Percentiles rank a stretch among this genome's conserved stretches.
phyloP scores from a whole-genome alignment of 495 filamentous ascomycete species.

The Neurospora terricola region DNA sequence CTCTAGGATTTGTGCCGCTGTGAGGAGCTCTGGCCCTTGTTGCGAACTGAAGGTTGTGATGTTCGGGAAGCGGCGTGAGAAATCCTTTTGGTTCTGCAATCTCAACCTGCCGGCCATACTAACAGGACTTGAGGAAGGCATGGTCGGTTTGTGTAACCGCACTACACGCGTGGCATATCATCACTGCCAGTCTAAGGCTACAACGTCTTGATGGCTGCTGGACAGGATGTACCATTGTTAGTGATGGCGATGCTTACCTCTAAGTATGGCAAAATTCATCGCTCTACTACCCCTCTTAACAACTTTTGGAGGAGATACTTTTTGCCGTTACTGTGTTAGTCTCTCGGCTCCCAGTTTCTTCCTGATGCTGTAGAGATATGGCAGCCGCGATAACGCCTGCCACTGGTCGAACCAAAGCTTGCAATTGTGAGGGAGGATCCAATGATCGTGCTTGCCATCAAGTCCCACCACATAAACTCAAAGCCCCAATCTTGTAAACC shows the following conservation, averaged over 20 bases:
- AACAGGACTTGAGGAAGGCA: background rate
- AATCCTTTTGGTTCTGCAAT: background rate
- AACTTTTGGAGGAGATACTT: no score
- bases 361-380: no score
- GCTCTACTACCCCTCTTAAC: no score
- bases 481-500: background rate
- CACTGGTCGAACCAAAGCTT: background rate
- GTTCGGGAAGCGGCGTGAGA: background rate
- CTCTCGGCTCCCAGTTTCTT: no score
- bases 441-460: background rate
- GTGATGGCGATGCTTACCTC: background rate
- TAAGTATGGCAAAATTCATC: no score
- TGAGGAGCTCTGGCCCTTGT: background rate
- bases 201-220: no score
- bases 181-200: background rate
- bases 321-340: no score
- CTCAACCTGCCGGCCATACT: background rate
- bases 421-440: background rate
- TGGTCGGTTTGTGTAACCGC: background rate
- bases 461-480: background rate
- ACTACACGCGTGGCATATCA: background rate
- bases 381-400: background rate
- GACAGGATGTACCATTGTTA: background rate
- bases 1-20: background rate
- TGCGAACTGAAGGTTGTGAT: background rate